Evolutionary conservation across 768 basidiomycete species (phyloP).

Genomic region (Lactifluus subvellereus): DNA sequence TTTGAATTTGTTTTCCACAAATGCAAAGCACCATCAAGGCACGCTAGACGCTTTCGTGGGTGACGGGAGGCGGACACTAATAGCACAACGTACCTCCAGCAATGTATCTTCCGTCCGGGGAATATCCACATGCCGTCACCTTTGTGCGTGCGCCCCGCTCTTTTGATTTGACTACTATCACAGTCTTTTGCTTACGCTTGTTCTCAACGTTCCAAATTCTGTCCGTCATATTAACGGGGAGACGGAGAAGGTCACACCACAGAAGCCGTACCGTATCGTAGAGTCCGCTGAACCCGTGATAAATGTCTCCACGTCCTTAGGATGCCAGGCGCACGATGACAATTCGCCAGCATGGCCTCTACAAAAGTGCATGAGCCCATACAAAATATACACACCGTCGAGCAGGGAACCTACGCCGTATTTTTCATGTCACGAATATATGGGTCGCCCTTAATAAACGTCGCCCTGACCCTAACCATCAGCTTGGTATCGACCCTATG

Average conservation of each 20-base stretch:
- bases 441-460: conserved; percentile 90
- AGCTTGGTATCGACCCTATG: conserved; percentile 34
- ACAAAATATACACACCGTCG: not conserved
- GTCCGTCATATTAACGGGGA: conserved; percentile 9
- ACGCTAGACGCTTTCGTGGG: conserved; percentile 45
- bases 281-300: conserved; percentile 95
- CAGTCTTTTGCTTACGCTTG: conserved; percentile 88
- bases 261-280: conserved; percentile 67
- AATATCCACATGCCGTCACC: conserved; percentile 82
- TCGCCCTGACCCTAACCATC: conserved; percentile 56
- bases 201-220: conserved; percentile 96
- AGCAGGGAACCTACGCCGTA: conserved; percentile 63
- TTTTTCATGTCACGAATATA: conserved; percentile 99
- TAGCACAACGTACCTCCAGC: conserved; percentile 65
- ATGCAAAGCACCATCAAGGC: conserved; percentile 87
- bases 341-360: conserved; percentile 95
- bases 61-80: not conserved
- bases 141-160: conserved; percentile 92
- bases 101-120: conserved; percentile 82
- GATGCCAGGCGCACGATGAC: conserved; percentile 89
- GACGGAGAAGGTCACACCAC: not conserved
- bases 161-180: conserved; percentile 95
- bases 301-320: conserved; percentile 75
- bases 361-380: conserved; percentile 3
- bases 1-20: conserved; percentile 92